A percentile compares a stretch with the other conserved stretches of the same genome.
Evolutionary conservation across 176 grass and related monocot species (phyloP).

Genomic region (Sorghum bicolor): Sorghum_bicolor_NCBIv3 NC_012873.2:8005001-8005500

Average conservation of each 20-base stretch:
- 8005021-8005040: not conserved
- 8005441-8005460: not conserved
- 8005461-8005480: not conserved
- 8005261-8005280: slow-evolving; percentile 82
- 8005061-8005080: not conserved
- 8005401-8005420: slow-evolving; percentile 69
- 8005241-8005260: slow-evolving; percentile 84
- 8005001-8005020: not conserved
- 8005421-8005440: not conserved
- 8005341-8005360: slow-evolving; percentile 82
- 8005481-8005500: not conserved
- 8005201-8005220: slow-evolving; percentile 63
- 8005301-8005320: slow-evolving; percentile 69
- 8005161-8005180: not conserved
- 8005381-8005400: slow-evolving; percentile 85
- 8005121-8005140: not conserved
- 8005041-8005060: not conserved
- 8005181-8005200: slow-evolving; percentile 64
- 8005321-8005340: slow-evolving; percentile 74
- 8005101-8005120: not conserved
- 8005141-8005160: slow-evolving; percentile 2
- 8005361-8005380: slow-evolving; percentile 86
- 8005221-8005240: slow-evolving; percentile 83
- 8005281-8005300: slow-evolving; percentile 72
- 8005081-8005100: not conserved